A percentile compares a stretch with the other conserved stretches of the same genome.
These are phyloP conservation scores for Rhipidocladum racemiflorum DNA, from an alignment of 176 grass and related monocot species.

Conservation along the genomic window DNA sequence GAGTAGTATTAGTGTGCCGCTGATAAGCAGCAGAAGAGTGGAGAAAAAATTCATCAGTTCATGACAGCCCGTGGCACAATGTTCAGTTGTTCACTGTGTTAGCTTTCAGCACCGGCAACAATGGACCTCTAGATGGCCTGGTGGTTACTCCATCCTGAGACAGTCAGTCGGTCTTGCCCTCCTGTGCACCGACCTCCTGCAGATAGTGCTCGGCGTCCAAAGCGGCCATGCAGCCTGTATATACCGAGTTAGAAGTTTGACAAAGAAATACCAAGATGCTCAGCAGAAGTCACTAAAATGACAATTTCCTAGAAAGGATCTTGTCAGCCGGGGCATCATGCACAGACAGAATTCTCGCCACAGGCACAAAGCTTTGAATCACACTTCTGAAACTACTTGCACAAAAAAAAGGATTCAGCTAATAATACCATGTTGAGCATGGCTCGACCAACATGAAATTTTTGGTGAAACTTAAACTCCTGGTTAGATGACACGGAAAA, in stretches of 20 bases:
- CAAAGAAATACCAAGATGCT: neutral
- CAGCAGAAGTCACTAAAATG: neutral
- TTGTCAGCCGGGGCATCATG: neutral
- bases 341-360: neutral
- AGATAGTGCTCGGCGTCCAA: slow-evolving; percentile 93
- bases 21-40: neutral
- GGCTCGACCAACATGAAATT: neutral
- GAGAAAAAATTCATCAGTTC: neutral
- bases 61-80: neutral
- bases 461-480: neutral
- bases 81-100: slow-evolving; percentile 37
- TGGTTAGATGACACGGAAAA: neutral
- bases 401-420: neutral
- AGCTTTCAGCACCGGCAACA: slow-evolving; percentile 24
- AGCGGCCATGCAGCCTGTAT: slow-evolving; percentile 86
- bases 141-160: neutral
- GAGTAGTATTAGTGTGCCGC: neutral
- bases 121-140: neutral
- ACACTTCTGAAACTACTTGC: neutral
- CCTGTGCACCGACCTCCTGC: slow-evolving; percentile 68
- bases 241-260: neutral
- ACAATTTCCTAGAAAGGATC: neutral
- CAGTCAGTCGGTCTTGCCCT: slow-evolving; percentile 71
- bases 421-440: neutral
- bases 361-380: neutral